These are phyloP conservation scores for Apiospora malaysiana DNA, from an alignment of 2,329 filamentous ascomycete species.

Conservation along the genomic window DNA sequence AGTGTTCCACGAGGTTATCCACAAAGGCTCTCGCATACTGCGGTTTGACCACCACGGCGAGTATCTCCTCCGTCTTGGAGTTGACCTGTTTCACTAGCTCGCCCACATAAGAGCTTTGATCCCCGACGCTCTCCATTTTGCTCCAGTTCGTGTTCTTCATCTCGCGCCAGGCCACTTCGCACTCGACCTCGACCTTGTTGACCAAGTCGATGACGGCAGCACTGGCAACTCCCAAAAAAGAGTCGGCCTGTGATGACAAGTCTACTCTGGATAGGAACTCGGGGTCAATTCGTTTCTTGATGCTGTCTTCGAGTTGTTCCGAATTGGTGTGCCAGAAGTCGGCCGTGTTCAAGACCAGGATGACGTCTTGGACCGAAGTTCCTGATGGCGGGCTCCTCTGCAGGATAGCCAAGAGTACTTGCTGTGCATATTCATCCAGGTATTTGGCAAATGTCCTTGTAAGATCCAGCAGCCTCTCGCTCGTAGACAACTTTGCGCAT, in stretches of 20 bases:
- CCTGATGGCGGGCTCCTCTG: conserved; percentile 60
- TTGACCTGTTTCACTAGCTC: conserved; percentile 80
- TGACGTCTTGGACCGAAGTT: conserved; percentile 72
- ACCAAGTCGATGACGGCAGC: conserved; percentile 85
- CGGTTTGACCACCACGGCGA: conserved; percentile 81
- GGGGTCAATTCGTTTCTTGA: conserved; percentile 86
- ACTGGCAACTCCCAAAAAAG: conserved; percentile 93
- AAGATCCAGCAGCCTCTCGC: conserved; percentile 83
- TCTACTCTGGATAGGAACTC: conserved; percentile 80
- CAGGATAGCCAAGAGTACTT: conserved; percentile 79
- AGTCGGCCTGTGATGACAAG: conserved; percentile 89
- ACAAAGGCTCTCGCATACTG: conserved; percentile 95
- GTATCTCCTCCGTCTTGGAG: conserved; percentile 72
- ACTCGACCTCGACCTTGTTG: conserved; percentile 78
- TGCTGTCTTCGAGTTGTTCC: conserved; percentile 91
- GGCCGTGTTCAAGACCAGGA: conserved; percentile 92
- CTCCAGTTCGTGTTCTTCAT: conserved; percentile 98
- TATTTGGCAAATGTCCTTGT: conserved; percentile 89
- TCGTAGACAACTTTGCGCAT: conserved; percentile 94
- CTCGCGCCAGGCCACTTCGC: conserved; percentile 90
- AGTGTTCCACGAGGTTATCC: conserved; percentile 90
- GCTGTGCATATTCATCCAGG: conserved; percentile 92
- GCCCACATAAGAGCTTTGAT: conserved; percentile 90
- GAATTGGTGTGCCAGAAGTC: conserved; percentile 97
- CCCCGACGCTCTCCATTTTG: conserved; percentile 89